phyloP scores from a whole-genome alignment of 129 eudicot genomes.

The Deinandra increscens region DNA sequence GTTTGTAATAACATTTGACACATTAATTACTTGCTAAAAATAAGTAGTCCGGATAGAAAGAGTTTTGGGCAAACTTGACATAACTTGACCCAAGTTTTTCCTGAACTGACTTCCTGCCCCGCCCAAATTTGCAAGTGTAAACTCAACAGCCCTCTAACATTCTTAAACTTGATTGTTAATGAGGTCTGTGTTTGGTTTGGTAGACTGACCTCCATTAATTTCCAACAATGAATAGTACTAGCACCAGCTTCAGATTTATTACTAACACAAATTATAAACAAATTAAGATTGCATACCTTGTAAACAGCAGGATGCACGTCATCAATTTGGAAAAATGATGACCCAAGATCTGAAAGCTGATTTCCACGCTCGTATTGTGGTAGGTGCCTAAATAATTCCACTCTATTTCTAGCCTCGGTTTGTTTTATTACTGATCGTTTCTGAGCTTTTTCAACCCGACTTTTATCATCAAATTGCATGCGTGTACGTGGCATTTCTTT shows the following conservation, averaged over 20 bases:
- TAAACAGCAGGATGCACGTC: slow-evolving; percentile 84
- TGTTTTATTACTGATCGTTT: slow-evolving; percentile 75
- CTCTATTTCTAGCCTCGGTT: slow-evolving; percentile 79
- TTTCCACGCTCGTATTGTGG: slow-evolving; percentile 91
- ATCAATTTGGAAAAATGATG: slow-evolving; percentile 72
- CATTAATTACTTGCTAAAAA: background rate
- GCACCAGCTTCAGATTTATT: slow-evolving; percentile 9
- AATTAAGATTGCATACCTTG: slow-evolving; percentile 53
- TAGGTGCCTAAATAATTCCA: slow-evolving; percentile 79
- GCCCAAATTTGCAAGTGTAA: background rate
- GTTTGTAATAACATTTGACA: background rate
- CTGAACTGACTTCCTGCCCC: background rate
- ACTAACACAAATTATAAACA: background rate
- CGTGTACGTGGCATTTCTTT: slow-evolving; percentile 84
- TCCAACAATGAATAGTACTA: background rate
- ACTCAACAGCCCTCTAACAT: background rate
- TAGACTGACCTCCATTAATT: background rate
- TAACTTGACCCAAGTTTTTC: background rate
- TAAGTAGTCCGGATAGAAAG: background rate
- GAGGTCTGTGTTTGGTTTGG: background rate
- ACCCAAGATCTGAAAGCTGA: slow-evolving; percentile 69
- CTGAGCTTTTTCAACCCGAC: slow-evolving; percentile 87
- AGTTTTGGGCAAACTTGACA: background rate
- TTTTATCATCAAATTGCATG: slow-evolving; percentile 92
- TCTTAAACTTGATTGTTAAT: background rate